phyloP scores from a whole-genome alignment of 176 grass and related monocot genomes.

The Carex parvula region DNA sequence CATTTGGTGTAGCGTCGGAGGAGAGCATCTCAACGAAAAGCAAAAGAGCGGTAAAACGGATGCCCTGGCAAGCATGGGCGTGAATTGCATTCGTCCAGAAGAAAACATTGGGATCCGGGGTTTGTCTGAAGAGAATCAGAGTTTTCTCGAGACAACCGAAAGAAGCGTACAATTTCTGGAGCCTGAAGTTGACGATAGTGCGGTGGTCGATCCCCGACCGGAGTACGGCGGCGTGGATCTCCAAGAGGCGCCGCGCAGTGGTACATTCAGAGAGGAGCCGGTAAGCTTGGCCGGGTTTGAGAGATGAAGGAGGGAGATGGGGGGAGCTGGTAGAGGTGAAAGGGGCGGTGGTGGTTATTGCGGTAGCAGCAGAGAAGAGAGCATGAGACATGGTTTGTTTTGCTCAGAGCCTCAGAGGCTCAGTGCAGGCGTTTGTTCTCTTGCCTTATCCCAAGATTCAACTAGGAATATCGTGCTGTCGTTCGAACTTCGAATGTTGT shows the following conservation, averaged over 20 bases:
- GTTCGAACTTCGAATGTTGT: not conserved
- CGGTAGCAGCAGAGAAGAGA: conserved; percentile 19
- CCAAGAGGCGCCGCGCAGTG: conserved; percentile 34
- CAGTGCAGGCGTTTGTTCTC: not conserved
- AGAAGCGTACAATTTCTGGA: conserved; percentile 65
- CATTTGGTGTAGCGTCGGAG: conserved; percentile 43
- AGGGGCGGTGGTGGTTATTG: conserved; percentile 4
- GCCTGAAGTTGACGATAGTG: conserved; percentile 55
- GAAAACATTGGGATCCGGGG: conserved; percentile 43
- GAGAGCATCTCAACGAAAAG: conserved; percentile 80
- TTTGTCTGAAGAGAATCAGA: conserved; percentile 51
- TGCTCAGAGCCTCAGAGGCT: not conserved
- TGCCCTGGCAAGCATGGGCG: conserved; percentile 55
- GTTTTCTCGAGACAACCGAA: conserved; percentile 46
- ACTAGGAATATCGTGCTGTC: not conserved
- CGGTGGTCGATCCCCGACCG: conserved; percentile 44
- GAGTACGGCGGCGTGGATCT: conserved; percentile 64
- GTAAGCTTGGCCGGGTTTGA: conserved; percentile 35
- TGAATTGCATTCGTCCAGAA: conserved; percentile 83
- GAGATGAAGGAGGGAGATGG: not conserved
- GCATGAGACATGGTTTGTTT: conserved; percentile 15
- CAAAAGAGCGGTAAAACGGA: conserved; percentile 44
- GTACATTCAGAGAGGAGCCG: conserved; percentile 48
- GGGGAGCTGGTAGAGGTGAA: not conserved
- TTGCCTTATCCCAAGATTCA: conserved; percentile 30